A percentile compares a stretch with the other conserved stretches of the same genome.
These are phyloP conservation scores for Aureobasidium sp. DNA, from an alignment of 2,329 filamentous ascomycete genomes.

Conservation along the genomic window DNA sequence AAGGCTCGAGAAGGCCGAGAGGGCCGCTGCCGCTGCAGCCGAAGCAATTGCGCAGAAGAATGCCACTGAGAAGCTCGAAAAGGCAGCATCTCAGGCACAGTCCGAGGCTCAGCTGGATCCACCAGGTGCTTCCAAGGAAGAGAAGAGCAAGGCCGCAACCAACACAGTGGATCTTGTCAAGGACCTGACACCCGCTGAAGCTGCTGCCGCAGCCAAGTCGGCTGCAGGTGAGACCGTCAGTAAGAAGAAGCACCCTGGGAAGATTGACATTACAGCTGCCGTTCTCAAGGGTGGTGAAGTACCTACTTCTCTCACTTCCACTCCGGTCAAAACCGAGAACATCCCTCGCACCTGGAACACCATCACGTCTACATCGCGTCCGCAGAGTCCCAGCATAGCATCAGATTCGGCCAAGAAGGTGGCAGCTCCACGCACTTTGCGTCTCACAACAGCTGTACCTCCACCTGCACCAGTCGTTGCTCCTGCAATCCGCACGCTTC, in stretches of 20 bases:
- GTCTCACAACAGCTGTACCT: conserved; percentile 54
- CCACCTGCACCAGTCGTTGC: conserved; percentile 32
- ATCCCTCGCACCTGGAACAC: conserved; percentile 4
- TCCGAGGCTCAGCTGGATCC: conserved; percentile 16
- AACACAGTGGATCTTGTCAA: conserved; percentile 9
- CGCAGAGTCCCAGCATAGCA: conserved; percentile 47
- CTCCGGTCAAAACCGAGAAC: conserved; percentile 24
- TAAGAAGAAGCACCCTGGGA: conserved; percentile 35
- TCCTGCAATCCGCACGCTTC: conserved; percentile 28
- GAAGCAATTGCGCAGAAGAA: conserved; percentile 4
- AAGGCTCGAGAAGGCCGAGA: conserved; percentile 8
- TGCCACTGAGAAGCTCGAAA: neutral
- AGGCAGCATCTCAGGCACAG: conserved; percentile 17
- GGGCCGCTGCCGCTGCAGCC: conserved; percentile 1
- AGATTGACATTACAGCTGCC: conserved; percentile 41
- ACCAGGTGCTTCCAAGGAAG: conserved; percentile 8
- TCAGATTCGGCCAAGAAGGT: conserved; percentile 37
- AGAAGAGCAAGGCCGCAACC: neutral
- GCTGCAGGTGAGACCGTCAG: conserved; percentile 21
- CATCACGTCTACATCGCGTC: conserved; percentile 36
- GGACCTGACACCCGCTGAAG: conserved; percentile 3
- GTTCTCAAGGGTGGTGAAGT: conserved; percentile 22
- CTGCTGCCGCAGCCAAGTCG: neutral
- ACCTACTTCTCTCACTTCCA: conserved; percentile 13
- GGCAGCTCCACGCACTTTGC: conserved; percentile 57